phyloP scores from a whole-genome alignment of 257 asterid species.

The Solanum peruvianum region DNA sequence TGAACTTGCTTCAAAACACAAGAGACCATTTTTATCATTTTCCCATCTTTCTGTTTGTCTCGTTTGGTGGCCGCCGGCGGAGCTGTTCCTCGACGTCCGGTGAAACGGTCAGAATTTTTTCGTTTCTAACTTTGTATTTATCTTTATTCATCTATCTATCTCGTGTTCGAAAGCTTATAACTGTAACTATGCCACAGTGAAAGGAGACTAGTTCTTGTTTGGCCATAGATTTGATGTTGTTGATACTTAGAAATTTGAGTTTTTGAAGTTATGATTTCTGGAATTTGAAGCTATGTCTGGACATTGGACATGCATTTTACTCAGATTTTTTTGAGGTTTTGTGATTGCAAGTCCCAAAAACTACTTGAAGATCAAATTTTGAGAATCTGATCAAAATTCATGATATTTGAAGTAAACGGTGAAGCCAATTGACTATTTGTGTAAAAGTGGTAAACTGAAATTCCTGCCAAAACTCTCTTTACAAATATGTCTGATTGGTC shows the following conservation, averaged over 20 bases:
- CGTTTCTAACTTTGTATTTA: neutral
- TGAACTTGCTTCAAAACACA: neutral
- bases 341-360: neutral
- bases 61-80: neutral
- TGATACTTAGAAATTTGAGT: neutral
- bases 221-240: neutral
- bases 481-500: neutral
- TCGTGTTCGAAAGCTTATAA: neutral
- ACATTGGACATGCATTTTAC: neutral
- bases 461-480: neutral
- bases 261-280: neutral
- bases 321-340: too few species aligned
- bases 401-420: neutral
- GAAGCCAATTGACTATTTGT: neutral
- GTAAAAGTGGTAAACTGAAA: neutral
- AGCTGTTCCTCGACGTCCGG: neutral
- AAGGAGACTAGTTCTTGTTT: neutral
- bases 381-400: neutral
- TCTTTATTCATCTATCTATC: neutral
- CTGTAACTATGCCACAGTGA: neutral
- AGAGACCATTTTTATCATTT: neutral
- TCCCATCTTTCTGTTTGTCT: neutral
- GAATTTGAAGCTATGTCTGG: neutral
- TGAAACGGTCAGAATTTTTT: neutral
- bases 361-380: neutral